These are phyloP conservation scores for Mucor racemosus DNA, from an alignment of 371 early-diverging fungal species.

Conservation along the genomic window DNA sequence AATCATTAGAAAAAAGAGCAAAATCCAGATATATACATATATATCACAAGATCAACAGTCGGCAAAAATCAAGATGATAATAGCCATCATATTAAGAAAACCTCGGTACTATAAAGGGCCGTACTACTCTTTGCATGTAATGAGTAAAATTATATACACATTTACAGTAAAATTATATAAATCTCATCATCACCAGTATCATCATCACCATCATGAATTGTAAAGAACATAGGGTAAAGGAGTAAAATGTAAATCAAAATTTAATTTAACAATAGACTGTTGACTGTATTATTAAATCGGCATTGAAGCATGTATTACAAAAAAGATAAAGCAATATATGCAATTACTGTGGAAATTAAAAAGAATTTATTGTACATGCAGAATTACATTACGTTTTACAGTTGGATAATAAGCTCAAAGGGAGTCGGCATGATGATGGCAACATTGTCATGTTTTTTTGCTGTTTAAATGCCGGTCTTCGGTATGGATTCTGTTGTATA, in stretches of 20 bases:
- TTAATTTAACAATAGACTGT: neutral
- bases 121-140: neutral
- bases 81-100: neutral
- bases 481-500: neutral
- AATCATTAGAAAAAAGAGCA: neutral
- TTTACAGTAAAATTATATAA: neutral
- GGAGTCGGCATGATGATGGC: neutral
- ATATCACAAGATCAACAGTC: neutral
- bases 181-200: conserved; percentile 1
- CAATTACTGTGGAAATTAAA: no score
- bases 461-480: conserved; percentile 1
- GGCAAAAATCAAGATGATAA: neutral
- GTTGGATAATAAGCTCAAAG: no score
- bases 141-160: neutral
- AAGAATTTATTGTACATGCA: neutral
- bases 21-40: neutral
- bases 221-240: neutral
- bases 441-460: neutral
- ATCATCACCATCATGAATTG: neutral
- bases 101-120: neutral
- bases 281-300: neutral
- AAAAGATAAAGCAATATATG: neutral
- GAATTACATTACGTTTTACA: neutral
- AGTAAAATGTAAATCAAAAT: neutral
- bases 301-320: neutral